Evolutionary conservation across 2,329 filamentous ascomycete species (phyloP), one percentile per base, ranked within the genome.

Genomic region (Lasiodiplodia gonubiensis): DNA sequence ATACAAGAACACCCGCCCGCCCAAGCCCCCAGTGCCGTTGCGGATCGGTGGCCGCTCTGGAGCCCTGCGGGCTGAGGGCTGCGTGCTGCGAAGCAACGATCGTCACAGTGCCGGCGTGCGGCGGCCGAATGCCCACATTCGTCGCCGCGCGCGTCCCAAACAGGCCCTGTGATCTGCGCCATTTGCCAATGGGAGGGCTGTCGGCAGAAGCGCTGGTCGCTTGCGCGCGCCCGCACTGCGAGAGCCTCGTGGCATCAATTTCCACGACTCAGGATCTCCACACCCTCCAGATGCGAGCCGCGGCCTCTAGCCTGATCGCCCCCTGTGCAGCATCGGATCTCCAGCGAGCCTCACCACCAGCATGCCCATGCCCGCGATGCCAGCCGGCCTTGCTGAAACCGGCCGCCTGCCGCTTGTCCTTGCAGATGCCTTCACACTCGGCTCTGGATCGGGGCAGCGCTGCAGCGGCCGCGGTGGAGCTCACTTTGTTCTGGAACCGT

Each of bases 241-340:
- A 30, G 54, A 60, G 64, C 64, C 54, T 60, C 64, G 64, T 52
- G 64, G 64, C 54, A 51, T 67, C 64, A 67, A 67, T 67, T 60
- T 67, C 64, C 64, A 59, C 64, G 64, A 64, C 48, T 64, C 61
- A 64, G 48, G 16, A 63, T 57, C 64, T 67, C 53, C 64, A 67
- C 53, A 48, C 27, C 42, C 46, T 51, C 59, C 59, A 37, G 59
- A 51, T 33, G 59, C 59, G 59, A 63, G 59, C 59, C 59, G 59
- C 59, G 46, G 59, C 57, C 59, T 63, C 59, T 67, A 59, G 33
- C 53, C 39, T 59, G 53, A 60, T 60, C 64, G 53, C 48, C 64
- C 46, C 42, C 30, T 60, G 37, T 67, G 64, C 49, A 53, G 61
- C 42, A 54, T 53, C 61, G 49, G 61, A 64, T 64, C 61, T 64